phyloP scores from a whole-genome alignment of 208 protist species.

The Acanthamoeba divionensis region DNA sequence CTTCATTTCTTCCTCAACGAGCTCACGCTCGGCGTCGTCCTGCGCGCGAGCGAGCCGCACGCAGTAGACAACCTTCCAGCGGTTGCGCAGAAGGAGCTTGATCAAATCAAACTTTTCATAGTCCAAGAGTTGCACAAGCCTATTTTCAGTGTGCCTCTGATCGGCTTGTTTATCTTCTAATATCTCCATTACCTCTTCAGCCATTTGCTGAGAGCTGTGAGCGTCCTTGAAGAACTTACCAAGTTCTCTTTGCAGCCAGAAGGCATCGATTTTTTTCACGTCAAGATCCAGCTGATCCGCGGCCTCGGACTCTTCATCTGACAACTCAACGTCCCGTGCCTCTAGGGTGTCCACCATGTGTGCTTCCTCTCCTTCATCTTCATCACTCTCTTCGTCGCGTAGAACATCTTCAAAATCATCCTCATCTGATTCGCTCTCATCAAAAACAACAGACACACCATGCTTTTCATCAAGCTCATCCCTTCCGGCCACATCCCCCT shows the following conservation, averaged over 20 bases:
- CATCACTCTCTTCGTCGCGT: slow-evolving; percentile 21
- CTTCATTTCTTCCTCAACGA: slow-evolving; percentile 82
- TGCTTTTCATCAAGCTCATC: slow-evolving; percentile 72
- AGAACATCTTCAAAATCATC: slow-evolving; percentile 58
- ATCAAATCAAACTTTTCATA: slow-evolving; percentile 90
- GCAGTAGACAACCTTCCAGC: slow-evolving; percentile 77
- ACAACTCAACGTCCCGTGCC: not conserved
- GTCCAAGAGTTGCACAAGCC: slow-evolving; percentile 81
- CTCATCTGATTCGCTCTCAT: slow-evolving; percentile 80
- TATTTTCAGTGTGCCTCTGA: slow-evolving; percentile 83
- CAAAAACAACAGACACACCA: slow-evolving; percentile 85
- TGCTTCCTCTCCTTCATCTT: no score
- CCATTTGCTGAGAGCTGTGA: slow-evolving; percentile 74
- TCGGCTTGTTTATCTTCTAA: slow-evolving; percentile 68
- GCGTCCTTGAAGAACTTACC: slow-evolving; percentile 78
- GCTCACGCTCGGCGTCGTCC: slow-evolving; percentile 70
- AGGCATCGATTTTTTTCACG: slow-evolving; percentile 83
- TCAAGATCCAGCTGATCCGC: slow-evolving; percentile 58
- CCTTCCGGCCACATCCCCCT: slow-evolving; percentile 23
- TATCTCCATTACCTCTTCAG: slow-evolving; percentile 81
- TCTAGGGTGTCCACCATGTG: slow-evolving; percentile 8
- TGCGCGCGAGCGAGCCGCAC: slow-evolving; percentile 75
- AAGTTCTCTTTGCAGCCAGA: slow-evolving; percentile 88
- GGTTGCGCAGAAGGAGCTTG: slow-evolving; percentile 80
- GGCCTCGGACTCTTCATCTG: not conserved